Evolutionary conservation across 345 rosid species (phyloP).

Genomic region (Salix brachista): DNA sequence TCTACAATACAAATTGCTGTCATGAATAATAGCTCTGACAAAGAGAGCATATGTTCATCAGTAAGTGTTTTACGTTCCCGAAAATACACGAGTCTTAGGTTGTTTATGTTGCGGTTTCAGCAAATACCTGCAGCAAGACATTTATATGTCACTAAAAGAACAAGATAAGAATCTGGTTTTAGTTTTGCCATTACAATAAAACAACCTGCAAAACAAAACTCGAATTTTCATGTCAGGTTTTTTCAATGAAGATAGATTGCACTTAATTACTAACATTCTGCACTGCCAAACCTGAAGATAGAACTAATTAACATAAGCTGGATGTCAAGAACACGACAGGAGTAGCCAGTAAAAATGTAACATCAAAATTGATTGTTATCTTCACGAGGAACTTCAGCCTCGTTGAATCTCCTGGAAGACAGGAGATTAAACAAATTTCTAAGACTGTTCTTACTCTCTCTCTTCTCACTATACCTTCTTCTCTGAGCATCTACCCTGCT

Average conservation of each 20-base stretch:
- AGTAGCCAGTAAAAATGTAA: neutral
- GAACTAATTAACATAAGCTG: neutral
- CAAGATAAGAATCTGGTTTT: neutral
- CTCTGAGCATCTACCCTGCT: constrained; percentile 8
- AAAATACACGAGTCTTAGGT: neutral
- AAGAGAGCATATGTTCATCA: neutral
- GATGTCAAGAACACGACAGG: neutral
- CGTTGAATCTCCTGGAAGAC: constrained; percentile 48
- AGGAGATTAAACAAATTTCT: constrained; percentile 53
- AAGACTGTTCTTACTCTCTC: constrained; percentile 59
- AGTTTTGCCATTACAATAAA: neutral
- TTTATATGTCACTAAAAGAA: neutral
- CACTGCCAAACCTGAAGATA: constrained; percentile 2
- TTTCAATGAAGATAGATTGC: neutral
- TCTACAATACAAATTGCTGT: neutral
- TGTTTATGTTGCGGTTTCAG: neutral
- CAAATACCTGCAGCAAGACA: neutral
- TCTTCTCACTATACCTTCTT: constrained; percentile 16
- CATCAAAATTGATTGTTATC: constrained; percentile 11
- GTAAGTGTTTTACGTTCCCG: too few species aligned
- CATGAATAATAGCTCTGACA: neutral
- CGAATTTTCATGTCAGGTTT: neutral
- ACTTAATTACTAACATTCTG: neutral
- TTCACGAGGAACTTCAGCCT: constrained; percentile 17
- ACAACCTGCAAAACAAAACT: neutral